Base-by-base conservation (phyloP, 2,329 filamentous ascomycete genomes). In the Trichophyton simii region DNA sequence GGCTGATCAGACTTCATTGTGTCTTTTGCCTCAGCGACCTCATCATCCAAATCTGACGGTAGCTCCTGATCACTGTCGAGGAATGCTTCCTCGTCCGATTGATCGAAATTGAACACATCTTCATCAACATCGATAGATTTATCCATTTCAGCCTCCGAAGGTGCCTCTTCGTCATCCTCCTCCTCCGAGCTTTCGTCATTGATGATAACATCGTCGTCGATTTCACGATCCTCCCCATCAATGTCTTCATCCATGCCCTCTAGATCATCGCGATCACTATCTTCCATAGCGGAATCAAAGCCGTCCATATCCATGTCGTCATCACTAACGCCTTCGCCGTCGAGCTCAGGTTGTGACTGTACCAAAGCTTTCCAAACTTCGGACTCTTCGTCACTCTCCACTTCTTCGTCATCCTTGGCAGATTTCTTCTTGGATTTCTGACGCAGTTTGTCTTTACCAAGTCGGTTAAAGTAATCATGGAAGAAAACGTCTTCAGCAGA, bases 401-500 rank as follows among this genome's bases (percentile, higher is more conserved):
- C 76, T 2, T 75, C 76, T 2, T 77, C 78, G 6, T 70, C 71
- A 6, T 67, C 73, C 11, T 70, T 72, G n/a, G 67, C 71, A 61
- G 74, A 75, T 58, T 80, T 82, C 66, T 80, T 78, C 58, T 77
- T 75, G 72, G 83, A 81, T 75, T 82, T 82, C 67, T 80, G 80
- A 68, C 79, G 81, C 64, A 72, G 72, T 69, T 81, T 80, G 67
- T 79, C 82, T 73, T 85, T 90, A 65, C 85, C 84, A 61, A 88
- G 76, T 64, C 86, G 83, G 63, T 84, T 86, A 76, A 99, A 99
- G 82, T 99, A 99, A 66, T 90, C 86, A 74, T 99, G 94, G 83
- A 99, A 99, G 83, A 99, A 99, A 44, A 91, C 88, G 71, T 99
- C 94, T 66, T 99, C 91, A 0, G 86, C 89, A 2, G 88, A 86